Conservation (phyloP, 495 filamentous ascomycete genomes). For the Penicillium herquei region DNA sequence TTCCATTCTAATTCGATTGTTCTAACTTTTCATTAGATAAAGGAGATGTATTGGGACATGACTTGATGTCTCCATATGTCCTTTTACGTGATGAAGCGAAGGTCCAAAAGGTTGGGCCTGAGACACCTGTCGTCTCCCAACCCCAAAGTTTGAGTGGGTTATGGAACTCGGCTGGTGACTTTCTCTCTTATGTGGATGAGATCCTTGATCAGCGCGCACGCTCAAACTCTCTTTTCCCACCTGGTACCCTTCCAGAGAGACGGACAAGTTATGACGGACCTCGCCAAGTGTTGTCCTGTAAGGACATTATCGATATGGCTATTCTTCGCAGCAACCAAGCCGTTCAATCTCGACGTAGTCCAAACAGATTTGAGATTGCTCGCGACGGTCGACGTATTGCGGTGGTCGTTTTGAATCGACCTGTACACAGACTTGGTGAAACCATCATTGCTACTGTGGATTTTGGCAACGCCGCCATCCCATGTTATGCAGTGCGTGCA, state of each 20-base stretch:
- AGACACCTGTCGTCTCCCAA: constrained; percentile 22
- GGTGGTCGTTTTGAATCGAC: constrained; percentile 82
- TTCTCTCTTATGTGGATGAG: constrained; percentile 75
- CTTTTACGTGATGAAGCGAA: constrained; percentile 81
- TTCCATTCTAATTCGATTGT: background rate
- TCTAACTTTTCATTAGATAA: constrained; percentile 44
- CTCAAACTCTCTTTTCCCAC: constrained; percentile 53
- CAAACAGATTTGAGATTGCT: constrained; percentile 91
- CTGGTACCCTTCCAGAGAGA: constrained; percentile 66
- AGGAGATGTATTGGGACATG: constrained; percentile 73
- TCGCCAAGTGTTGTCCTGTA: constrained; percentile 52
- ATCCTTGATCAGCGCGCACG: constrained; percentile 63
- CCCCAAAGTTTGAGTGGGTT: constrained; percentile 39
- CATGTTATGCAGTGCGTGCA: constrained; percentile 75
- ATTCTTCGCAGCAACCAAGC: constrained; percentile 75
- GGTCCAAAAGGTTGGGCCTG: constrained; percentile 35
- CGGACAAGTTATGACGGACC: constrained; percentile 46
- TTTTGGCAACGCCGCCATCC: constrained; percentile 68
- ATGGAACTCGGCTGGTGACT: constrained; percentile 54
- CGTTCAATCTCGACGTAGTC: constrained; percentile 58
- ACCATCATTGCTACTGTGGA: constrained; percentile 78
- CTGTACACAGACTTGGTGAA: constrained; percentile 88
- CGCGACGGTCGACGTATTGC: constrained; percentile 83
- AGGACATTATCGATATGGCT: constrained; percentile 87
- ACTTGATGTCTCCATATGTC: constrained; percentile 91